These are phyloP conservation scores for Glaciozyma antarctica DNA, from an alignment of 768 basidiomycete genomes.

Conservation along the genomic window DNA sequence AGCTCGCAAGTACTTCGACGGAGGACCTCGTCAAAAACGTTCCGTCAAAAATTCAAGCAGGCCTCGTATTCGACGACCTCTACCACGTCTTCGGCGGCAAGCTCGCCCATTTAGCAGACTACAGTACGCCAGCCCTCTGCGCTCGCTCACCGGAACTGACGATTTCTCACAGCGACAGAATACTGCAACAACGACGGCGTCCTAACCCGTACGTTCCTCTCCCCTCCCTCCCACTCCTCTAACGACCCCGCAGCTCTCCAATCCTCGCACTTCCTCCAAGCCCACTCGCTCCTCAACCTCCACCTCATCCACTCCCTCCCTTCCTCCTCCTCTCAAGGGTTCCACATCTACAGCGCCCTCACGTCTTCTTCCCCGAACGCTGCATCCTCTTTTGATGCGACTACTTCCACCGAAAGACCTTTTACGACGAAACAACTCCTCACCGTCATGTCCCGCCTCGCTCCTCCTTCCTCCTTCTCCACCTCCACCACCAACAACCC, in stretches of 20 bases:
- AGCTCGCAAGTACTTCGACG: slow-evolving; percentile 55
- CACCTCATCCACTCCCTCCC: slow-evolving; percentile 80
- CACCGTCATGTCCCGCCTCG: slow-evolving; percentile 61
- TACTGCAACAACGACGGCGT: slow-evolving; percentile 55
- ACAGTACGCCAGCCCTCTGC: slow-evolving; percentile 60
- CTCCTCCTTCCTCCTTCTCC: too few species aligned
- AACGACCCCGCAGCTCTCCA: slow-evolving; percentile 52
- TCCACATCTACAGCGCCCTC: slow-evolving; percentile 43
- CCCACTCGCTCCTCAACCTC: slow-evolving; percentile 69
- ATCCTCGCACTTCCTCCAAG: slow-evolving; percentile 74
- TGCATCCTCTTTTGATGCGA: slow-evolving; percentile 31
- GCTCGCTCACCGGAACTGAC: slow-evolving; percentile 25
- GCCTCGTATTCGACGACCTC: slow-evolving; percentile 60
- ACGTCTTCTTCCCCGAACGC: slow-evolving; percentile 25
- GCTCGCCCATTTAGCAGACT: slow-evolving; percentile 73
- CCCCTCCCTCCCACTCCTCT: background rate
- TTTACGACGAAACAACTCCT: slow-evolving; percentile 72
- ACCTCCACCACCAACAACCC: slow-evolving; percentile 47
- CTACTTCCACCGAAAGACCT: slow-evolving; percentile 43
- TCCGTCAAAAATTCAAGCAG: slow-evolving; percentile 51
- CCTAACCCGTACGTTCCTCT: slow-evolving; percentile 51
- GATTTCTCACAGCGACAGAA: slow-evolving; percentile 45
- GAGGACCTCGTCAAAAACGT: slow-evolving; percentile 59
- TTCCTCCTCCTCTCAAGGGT: slow-evolving; percentile 39
- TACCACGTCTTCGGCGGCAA: slow-evolving; percentile 77